These are phyloP conservation scores for Penicillium expansum DNA, from an alignment of 2,329 filamentous ascomycete genomes.

Conservation along the genomic window DNA sequence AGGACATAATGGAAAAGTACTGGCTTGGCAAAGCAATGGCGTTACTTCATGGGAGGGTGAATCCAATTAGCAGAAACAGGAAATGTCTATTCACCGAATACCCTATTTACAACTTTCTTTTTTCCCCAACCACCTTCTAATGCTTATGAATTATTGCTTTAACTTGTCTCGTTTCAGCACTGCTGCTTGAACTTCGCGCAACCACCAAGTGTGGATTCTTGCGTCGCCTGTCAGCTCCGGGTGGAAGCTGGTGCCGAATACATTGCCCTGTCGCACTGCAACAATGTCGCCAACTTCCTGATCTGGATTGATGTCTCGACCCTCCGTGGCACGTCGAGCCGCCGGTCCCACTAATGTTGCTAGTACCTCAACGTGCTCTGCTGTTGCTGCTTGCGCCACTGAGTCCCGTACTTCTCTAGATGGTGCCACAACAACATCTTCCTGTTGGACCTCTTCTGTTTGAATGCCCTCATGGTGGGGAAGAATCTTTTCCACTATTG, in stretches of 20 bases:
- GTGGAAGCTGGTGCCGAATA: constrained; percentile 93
- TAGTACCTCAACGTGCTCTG: constrained; percentile 56
- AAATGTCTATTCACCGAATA: constrained; percentile 30
- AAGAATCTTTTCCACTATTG: constrained; percentile 82
- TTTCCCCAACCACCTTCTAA: constrained; percentile 8
- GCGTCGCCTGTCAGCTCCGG: constrained; percentile 86
- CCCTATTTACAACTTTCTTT: constrained; percentile 26
- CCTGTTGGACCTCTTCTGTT: constrained; percentile 45
- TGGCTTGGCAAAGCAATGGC: constrained; percentile 30
- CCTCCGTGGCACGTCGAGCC: constrained; percentile 48
- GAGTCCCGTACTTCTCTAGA: constrained; percentile 49
- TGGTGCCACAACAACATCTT: constrained; percentile 58
- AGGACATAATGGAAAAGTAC: constrained; percentile 14
- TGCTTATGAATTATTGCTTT: constrained; percentile 15
- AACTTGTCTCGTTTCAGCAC: constrained; percentile 30
- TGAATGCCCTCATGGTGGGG: constrained; percentile 52
- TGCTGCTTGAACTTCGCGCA: constrained; percentile 63
- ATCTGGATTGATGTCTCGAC: constrained; percentile 37
- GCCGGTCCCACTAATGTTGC: constrained; percentile 55
- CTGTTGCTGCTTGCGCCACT: constrained; percentile 45
- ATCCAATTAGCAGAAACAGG: constrained; percentile 29
- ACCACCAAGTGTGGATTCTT: constrained; percentile 92
- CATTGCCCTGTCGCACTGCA: constrained; percentile 84
- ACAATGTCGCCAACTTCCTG: constrained; percentile 68
- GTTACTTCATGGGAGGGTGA: constrained; percentile 34